Evolutionary conservation across 2,329 filamentous ascomycete genomes (phyloP).

Genomic region (Ambrosiella beaveri): DNA sequence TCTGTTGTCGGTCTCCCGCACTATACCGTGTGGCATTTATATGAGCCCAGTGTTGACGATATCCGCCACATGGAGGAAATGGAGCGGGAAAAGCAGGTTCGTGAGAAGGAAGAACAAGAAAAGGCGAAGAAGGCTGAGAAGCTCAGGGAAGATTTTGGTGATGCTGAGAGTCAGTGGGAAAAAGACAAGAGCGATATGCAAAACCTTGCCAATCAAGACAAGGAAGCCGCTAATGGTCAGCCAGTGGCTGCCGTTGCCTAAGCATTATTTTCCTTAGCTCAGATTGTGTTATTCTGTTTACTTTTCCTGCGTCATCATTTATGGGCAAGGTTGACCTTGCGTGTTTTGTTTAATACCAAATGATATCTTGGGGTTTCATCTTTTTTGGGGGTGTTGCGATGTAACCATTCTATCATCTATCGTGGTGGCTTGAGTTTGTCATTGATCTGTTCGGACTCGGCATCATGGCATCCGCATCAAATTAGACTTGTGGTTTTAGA

Average conservation of each 20-base stretch:
- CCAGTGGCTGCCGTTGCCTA: conserved; percentile 1
- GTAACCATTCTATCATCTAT: not conserved
- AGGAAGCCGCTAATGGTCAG: conserved; percentile 3
- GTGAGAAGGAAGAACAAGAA: conserved; percentile 54
- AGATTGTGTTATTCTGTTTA: not conserved
- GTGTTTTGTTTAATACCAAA: too few species aligned
- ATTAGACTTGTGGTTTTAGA: conserved; percentile 1
- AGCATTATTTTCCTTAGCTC: not conserved
- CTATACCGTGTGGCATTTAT: conserved; percentile 98
- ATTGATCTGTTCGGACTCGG: not conserved
- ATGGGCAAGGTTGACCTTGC: too few species aligned
- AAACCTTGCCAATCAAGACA: conserved; percentile 28
- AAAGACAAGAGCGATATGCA: conserved; percentile 71
- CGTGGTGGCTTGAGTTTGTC: not conserved
- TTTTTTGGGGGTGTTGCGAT: not conserved
- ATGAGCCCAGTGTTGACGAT: conserved; percentile 96
- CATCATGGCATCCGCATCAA: not conserved
- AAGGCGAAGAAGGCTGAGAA: conserved; percentile 57
- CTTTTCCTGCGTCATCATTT: not conserved
- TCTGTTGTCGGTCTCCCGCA: conserved; percentile 91
- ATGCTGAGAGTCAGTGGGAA: conserved; percentile 67
- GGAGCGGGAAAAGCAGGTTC: conserved; percentile 68
- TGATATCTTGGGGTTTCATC: too few species aligned
- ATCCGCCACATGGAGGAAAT: conserved; percentile 98
- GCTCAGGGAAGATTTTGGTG: conserved; percentile 64